Evolutionary conservation across 2,329 filamentous ascomycete genomes (phyloP).

Genomic region (Ceratocystis huliohia): DNA sequence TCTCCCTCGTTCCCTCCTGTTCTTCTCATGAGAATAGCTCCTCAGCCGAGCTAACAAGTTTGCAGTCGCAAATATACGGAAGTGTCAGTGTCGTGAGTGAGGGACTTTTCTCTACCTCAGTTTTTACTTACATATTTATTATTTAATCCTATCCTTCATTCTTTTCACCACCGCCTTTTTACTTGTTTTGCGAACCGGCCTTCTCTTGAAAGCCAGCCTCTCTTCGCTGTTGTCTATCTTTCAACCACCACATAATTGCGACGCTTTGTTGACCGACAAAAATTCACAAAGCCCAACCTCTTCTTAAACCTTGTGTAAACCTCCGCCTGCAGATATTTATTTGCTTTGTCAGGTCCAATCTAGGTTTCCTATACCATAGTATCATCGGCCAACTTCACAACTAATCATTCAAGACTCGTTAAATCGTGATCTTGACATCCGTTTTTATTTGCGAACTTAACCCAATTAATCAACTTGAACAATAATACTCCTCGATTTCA

Average conservation of each 20-base stretch:
- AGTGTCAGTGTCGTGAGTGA: background rate
- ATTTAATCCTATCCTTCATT: background rate
- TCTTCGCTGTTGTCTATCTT: background rate
- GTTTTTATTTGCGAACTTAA: background rate
- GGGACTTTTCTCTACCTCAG: background rate
- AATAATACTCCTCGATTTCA: background rate
- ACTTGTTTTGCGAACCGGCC: background rate
- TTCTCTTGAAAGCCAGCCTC: conserved; percentile 8
- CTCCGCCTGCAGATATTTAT: conserved; percentile 9
- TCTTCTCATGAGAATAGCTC: background rate
- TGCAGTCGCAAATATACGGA: background rate
- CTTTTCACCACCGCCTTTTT: background rate
- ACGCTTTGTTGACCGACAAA: conserved; percentile 9
- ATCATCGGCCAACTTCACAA: background rate
- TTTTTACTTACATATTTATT: background rate
- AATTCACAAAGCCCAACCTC: conserved; percentile 1
- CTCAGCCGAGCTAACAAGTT: background rate
- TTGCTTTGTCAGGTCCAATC: background rate
- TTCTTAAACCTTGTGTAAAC: conserved; percentile 3
- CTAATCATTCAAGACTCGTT: conserved; percentile 4
- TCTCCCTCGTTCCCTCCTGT: background rate
- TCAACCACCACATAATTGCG: conserved; percentile 10
- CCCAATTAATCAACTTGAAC: background rate
- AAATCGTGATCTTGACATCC: conserved; percentile 5
- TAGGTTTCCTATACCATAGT: background rate